These are phyloP conservation scores for Barnettozyma wickerhamii DNA, from an alignment of 805 yeast species.

Conservation along the genomic window DNA sequence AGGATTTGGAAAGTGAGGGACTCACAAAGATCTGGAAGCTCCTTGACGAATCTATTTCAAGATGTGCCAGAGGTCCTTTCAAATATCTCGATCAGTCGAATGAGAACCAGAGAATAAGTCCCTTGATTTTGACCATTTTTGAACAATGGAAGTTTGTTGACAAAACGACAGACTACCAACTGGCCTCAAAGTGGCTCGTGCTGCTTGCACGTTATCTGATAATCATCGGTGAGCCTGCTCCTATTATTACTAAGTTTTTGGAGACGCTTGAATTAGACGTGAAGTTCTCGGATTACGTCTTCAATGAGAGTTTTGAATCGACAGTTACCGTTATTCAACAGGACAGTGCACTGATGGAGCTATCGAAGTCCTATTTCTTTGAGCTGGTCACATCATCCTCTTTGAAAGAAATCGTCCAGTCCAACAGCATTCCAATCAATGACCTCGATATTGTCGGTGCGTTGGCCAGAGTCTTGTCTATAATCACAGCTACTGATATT, in stretches of 20 bases:
- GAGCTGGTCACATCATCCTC: constrained; percentile 33
- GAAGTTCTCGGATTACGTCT: constrained; percentile 19
- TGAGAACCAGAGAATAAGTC: constrained; percentile 39
- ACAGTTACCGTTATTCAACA: constrained; percentile 10
- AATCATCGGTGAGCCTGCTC: constrained; percentile 55
- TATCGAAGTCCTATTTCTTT: constrained; percentile 27
- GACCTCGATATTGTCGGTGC: constrained; percentile 46
- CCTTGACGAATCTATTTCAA: constrained; percentile 70
- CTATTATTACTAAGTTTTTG: constrained; percentile 10
- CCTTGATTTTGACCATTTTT: constrained; percentile 49
- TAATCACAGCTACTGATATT: constrained; percentile 26
- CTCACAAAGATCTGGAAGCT: constrained; percentile 49
- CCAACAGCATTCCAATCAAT: constrained; percentile 37
- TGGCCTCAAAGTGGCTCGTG: constrained; percentile 45
- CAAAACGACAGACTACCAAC: constrained; percentile 21
- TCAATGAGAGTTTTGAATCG: constrained; percentile 14
- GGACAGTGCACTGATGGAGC: constrained; percentile 14
- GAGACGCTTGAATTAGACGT: constrained; percentile 17
- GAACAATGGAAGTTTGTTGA: constrained; percentile 68
- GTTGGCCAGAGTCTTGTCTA: constrained; percentile 33
- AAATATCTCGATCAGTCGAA: constrained; percentile 67
- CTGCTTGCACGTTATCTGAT: constrained; percentile 42
- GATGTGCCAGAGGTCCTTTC: constrained; percentile 74
- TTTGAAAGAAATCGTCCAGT: constrained; percentile 22
- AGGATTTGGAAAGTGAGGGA: constrained; percentile 8